Base-by-base conservation (phyloP, 805 yeast genomes). In the Starmerella vitae region DNA sequence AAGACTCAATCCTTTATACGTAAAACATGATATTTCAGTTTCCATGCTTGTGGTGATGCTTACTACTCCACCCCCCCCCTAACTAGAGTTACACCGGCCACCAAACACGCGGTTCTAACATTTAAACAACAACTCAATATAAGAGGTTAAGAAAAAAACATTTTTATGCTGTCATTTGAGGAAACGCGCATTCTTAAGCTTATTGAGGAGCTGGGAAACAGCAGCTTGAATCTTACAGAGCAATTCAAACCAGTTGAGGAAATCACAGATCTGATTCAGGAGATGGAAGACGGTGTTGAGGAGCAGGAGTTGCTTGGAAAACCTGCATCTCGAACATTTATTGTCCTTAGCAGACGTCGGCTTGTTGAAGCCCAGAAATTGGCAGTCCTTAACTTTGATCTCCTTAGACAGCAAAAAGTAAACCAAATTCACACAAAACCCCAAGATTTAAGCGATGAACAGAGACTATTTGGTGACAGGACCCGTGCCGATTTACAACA, bases 311-410 rank as follows among this genome's bases (percentile, higher is more conserved):
- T 39, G 33, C 38, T 45, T 1, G 38, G 32, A n/a, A 12, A 10
- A 18, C 19, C 34, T 3, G 17, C 18, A 18, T 5, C 24, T n/a
- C 6, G 26, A 5, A 20, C 27, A 9, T 45, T 45, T 31, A 32
- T 46, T 3, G 13, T 12, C 10, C 35, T 48, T 13, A 36, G 41
- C 13, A 38, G 39, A 8, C 36, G 36, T 21, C 39, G 48, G 9
- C 48, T 50, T 19, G 42, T 51, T 13, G 44, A 38, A 9, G 57
- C 57, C 6, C 56, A 53, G 45, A 26, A 38, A 5, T 25, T 33
- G 18, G 35, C 48, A 14, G 39, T 35, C 21, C 33, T 9, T 3
- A 39, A 42, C 27, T 39, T 29, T 25, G 21, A 30, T 8, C 13
- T 14, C 13, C 19, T 36, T 21, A 25, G 41, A 5, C 7, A 10